These are phyloP conservation scores for Trichoderma sp. DNA, from an alignment of 2,329 filamentous ascomycete genomes.

Conservation along the genomic window DNA sequence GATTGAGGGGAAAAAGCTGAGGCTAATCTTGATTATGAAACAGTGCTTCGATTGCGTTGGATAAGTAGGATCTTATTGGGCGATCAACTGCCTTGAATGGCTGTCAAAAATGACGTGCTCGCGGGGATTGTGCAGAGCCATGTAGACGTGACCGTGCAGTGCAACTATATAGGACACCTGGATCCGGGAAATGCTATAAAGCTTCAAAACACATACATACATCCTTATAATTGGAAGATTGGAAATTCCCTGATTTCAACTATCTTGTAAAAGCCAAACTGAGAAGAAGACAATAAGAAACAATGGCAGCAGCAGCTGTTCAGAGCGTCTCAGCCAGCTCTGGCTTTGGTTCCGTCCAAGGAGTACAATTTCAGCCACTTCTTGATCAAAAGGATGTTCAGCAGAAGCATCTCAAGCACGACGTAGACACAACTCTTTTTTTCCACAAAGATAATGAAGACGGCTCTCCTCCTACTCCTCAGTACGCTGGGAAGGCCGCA, in stretches of 20 bases:
- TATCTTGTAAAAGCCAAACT: neutral
- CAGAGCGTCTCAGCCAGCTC: slow-evolving; percentile 28
- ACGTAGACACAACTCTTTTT: slow-evolving; percentile 45
- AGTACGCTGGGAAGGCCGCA: slow-evolving; percentile 42
- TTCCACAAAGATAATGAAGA: slow-evolving; percentile 49
- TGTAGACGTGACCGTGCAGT: neutral
- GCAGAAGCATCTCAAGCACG: slow-evolving; percentile 29
- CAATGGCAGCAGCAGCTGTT: slow-evolving; percentile 35
- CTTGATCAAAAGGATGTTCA: slow-evolving; percentile 1
- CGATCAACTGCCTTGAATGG: slow-evolving; percentile 35
- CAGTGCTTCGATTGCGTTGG: neutral
- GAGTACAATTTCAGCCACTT: slow-evolving; percentile 24
- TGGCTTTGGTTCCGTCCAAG: slow-evolving; percentile 24
- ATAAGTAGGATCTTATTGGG: slow-evolving; percentile 27
- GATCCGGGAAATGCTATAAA: neutral
- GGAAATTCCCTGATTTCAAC: neutral
- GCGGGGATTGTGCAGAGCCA: slow-evolving; percentile 21
- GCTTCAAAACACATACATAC: neutral
- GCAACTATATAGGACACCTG: neutral
- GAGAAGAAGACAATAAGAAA: slow-evolving; percentile 10
- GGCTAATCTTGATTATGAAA: slow-evolving; percentile 12
- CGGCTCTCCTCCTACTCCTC: slow-evolving; percentile 45
- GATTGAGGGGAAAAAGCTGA: slow-evolving; percentile 13
- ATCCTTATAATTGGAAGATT: neutral
- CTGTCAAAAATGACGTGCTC: slow-evolving; percentile 35